These are phyloP conservation scores for Xylariaceae sp. DNA, from an alignment of 2,329 filamentous ascomycete genomes.

Conservation along the genomic window DNA sequence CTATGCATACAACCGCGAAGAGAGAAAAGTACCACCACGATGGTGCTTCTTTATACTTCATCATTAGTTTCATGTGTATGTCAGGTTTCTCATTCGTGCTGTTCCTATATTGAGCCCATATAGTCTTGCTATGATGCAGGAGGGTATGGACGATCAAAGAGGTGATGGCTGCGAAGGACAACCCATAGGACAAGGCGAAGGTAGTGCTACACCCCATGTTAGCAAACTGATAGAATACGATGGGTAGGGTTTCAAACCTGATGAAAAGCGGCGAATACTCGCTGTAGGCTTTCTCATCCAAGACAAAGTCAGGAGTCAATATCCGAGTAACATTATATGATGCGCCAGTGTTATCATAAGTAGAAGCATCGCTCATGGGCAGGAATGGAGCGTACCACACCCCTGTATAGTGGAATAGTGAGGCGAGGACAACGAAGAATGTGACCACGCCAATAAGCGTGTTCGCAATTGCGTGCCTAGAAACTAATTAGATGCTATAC, in stretches of 20 bases:
- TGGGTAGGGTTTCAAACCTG: constrained; percentile 41
- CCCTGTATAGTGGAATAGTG: constrained; percentile 66
- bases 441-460: constrained; percentile 67
- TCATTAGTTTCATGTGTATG: constrained; percentile 65
- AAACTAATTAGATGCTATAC: neutral
- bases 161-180: constrained; percentile 73
- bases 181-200: constrained; percentile 69
- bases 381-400: constrained; percentile 67
- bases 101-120: constrained; percentile 64
- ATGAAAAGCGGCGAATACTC: constrained; percentile 70
- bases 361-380: constrained; percentile 70
- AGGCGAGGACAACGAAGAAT: constrained; percentile 65
- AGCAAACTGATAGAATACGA: neutral
- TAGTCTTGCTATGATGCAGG: constrained; percentile 67
- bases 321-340: constrained; percentile 67
- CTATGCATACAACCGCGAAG: constrained; percentile 53
- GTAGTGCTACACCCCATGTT: constrained; percentile 58
- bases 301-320: constrained; percentile 61
- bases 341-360: constrained; percentile 70
- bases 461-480: constrained; percentile 71
- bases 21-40: constrained; percentile 66
- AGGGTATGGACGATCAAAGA: constrained; percentile 69
- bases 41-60: constrained; percentile 63
- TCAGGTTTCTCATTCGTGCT: constrained; percentile 64
- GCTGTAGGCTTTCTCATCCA: constrained; percentile 66